Evolutionary conservation across 2,329 filamentous ascomycete genomes (phyloP).

Genomic region (Akanthomyces muscarius): DNA sequence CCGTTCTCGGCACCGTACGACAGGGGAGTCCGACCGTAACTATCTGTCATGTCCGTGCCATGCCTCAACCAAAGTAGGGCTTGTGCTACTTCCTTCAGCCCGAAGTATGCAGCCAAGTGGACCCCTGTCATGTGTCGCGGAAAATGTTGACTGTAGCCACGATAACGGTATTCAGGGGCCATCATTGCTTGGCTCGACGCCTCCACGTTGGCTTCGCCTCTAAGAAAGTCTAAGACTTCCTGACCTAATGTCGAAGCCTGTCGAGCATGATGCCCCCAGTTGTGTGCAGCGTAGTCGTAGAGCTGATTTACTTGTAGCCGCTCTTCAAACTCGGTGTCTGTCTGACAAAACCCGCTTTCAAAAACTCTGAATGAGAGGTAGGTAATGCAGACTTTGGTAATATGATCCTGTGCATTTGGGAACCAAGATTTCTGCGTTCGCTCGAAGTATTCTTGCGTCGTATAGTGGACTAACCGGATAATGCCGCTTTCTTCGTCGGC

Average conservation of each 20-base stretch:
- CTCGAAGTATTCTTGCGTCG: constrained; percentile 8
- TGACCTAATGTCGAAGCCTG: background rate
- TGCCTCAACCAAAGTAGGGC: too few species aligned
- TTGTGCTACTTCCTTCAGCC: too few species aligned
- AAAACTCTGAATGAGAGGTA: background rate
- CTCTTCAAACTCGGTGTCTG: background rate
- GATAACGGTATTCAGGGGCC: too few species aligned
- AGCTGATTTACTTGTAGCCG: constrained; percentile 10
- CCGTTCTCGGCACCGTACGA: too few species aligned
- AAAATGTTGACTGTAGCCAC: too few species aligned
- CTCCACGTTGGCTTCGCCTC: background rate
- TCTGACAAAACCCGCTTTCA: background rate
- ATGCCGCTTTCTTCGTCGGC: constrained; percentile 33
- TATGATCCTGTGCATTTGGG: too few species aligned
- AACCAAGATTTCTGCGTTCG: too few species aligned
- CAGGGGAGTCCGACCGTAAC: too few species aligned
- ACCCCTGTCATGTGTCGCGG: too few species aligned
- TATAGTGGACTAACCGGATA: constrained; percentile 32
- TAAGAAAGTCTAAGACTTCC: rapidly evolving
- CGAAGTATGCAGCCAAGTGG: too few species aligned
- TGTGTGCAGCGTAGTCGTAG: constrained; percentile 16
- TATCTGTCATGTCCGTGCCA: too few species aligned
- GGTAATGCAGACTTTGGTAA: background rate
- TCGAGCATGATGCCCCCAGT: constrained; percentile 19
- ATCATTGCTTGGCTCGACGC: background rate